phyloP scores from a whole-genome alignment of 2,329 filamentous ascomycete species.

The Cladosporium oxysporum region DNA sequence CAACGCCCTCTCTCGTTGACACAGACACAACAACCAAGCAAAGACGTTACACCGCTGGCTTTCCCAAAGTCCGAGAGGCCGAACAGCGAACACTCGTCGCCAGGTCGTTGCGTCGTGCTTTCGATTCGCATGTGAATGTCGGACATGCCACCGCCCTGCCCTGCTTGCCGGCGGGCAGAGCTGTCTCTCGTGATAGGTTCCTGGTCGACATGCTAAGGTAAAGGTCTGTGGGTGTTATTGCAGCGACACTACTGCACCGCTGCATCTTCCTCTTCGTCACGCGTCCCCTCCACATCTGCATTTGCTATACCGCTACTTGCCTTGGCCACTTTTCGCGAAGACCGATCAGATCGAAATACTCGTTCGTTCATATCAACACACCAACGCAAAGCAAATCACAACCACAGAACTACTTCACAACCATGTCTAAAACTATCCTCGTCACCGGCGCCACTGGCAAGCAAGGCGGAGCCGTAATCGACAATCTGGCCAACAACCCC shows the following conservation, averaged over 20 bases:
- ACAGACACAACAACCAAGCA: not conserved
- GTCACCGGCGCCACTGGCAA: constrained; percentile 51
- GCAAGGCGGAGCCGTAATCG: constrained; percentile 47
- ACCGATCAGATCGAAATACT: not conserved
- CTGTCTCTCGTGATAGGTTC: not conserved
- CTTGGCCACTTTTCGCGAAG: not conserved
- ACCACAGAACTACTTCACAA: not conserved
- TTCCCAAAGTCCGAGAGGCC: constrained; percentile 17
- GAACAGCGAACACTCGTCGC: not conserved
- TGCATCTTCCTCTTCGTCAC: not conserved
- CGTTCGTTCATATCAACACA: not conserved
- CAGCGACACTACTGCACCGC: not conserved
- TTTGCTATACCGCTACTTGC: not conserved
- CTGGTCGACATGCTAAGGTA: not conserved
- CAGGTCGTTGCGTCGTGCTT: constrained; percentile 8
- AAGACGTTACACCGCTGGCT: not conserved
- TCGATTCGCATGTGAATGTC: not conserved
- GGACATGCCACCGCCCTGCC: not conserved
- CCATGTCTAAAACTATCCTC: constrained; percentile 44
- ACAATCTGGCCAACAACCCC: constrained; percentile 39
- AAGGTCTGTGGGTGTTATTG: constrained; percentile 14
- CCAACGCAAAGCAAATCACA: not conserved
- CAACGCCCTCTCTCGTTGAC: not conserved
- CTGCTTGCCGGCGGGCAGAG: not conserved
- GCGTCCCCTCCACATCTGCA: not conserved